Conservation (phyloP, 1,139 yeast genomes). For the Zygosaccharomyces pseudobailii region DNA sequence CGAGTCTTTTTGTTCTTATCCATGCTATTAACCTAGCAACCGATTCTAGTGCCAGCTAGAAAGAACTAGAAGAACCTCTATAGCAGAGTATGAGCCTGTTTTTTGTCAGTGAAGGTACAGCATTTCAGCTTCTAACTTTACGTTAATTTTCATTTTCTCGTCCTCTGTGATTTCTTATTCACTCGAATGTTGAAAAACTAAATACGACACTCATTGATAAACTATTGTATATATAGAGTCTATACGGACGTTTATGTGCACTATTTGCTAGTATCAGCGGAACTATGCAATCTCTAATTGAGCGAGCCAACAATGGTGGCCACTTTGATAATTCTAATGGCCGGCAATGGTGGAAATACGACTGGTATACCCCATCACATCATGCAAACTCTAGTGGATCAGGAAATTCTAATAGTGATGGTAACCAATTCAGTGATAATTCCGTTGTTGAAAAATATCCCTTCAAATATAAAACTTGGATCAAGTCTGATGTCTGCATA, state of each 20-base stretch:
- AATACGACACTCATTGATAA: background rate
- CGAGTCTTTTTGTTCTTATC: slow-evolving; percentile 5
- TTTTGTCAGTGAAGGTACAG: background rate
- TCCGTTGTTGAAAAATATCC: slow-evolving; percentile 16
- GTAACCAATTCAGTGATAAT: slow-evolving; percentile 4
- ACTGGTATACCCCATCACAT: slow-evolving; percentile 24
- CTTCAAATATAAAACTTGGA: slow-evolving; percentile 25
- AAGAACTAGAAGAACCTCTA: background rate
- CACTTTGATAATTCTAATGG: slow-evolving; percentile 14
- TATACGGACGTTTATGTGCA: no score
- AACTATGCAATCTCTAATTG: slow-evolving; percentile 22
- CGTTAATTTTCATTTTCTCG: slow-evolving; percentile 1
- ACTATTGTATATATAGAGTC: background rate
- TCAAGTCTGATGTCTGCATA: slow-evolving; percentile 5
- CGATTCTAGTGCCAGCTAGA: background rate
- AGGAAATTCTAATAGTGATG: slow-evolving; percentile 8
- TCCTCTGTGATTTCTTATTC: background rate
- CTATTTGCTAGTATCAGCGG: no score
- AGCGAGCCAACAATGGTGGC: slow-evolving; percentile 24
- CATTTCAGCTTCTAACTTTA: background rate
- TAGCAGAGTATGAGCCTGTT: background rate
- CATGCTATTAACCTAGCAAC: slow-evolving; percentile 1
- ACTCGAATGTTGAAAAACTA: background rate
- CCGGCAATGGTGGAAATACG: slow-evolving; percentile 25
- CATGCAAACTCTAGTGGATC: slow-evolving; percentile 6